Evolutionary conservation across 2,329 filamentous ascomycete genomes (phyloP).

Genomic region (Akanthomyces dipterigenus): DNA sequence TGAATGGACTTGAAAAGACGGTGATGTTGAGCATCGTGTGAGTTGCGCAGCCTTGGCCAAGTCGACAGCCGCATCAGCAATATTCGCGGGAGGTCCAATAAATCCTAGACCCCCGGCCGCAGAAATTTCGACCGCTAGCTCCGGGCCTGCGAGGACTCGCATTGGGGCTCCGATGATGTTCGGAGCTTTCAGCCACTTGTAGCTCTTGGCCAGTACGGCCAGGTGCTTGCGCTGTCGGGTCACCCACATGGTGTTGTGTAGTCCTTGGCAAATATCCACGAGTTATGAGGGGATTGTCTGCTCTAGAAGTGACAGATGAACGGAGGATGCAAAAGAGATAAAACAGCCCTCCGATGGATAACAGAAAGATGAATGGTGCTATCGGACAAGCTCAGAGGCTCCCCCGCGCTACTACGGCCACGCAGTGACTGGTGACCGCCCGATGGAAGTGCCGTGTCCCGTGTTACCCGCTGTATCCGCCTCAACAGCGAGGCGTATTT

Average conservation of each 20-base stretch:
- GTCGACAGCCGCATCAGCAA: slow-evolving; percentile 24
- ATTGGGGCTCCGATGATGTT: slow-evolving; percentile 61
- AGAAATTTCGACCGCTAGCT: slow-evolving; percentile 55
- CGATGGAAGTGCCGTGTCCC: background rate
- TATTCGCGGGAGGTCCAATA: slow-evolving; percentile 32
- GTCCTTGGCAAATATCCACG: no score
- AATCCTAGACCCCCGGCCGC: slow-evolving; percentile 64
- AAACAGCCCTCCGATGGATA: no score
- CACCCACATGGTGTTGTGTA: background rate
- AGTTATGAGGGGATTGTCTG: background rate
- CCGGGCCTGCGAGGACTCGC: slow-evolving; percentile 52
- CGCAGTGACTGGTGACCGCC: background rate
- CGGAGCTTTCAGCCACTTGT: slow-evolving; percentile 29
- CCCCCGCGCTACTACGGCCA: background rate
- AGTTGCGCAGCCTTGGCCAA: slow-evolving; percentile 23
- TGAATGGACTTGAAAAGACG: background rate
- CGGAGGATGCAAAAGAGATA: no score
- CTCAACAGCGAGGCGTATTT: background rate
- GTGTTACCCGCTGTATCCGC: background rate
- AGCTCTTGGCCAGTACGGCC: slow-evolving; percentile 13
- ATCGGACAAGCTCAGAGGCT: background rate
- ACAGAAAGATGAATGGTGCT: background rate
- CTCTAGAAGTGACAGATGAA: background rate
- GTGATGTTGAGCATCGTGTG: slow-evolving; percentile 16
- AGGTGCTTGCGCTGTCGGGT: background rate